phyloP scores from a whole-genome alignment of 352 stramenopile species.

The Bremia lactucae region DNA sequence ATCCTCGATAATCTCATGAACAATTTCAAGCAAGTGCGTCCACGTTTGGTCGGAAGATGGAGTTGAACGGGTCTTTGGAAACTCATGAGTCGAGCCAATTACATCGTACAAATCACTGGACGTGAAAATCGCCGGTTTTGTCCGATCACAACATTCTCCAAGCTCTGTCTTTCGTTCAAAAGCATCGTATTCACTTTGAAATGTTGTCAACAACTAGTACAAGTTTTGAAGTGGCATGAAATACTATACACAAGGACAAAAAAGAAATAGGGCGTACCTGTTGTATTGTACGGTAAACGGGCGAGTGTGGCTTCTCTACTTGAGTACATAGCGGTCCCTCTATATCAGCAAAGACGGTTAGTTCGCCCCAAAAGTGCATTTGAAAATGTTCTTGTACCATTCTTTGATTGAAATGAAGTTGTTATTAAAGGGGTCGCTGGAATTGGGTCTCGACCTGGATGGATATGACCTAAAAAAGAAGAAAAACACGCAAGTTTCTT shows the following conservation, averaged over 20 bases:
- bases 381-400: too few species aligned
- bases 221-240: not conserved
- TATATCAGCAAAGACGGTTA: slow-evolving; percentile 11
- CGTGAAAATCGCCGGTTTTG: slow-evolving; percentile 31
- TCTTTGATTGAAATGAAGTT: slow-evolving; percentile 17
- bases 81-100: slow-evolving; percentile 50
- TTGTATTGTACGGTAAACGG: slow-evolving; percentile 47
- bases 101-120: slow-evolving; percentile 69
- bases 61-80: slow-evolving; percentile 3
- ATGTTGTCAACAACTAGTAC: slow-evolving; percentile 27
- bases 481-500: too few species aligned
- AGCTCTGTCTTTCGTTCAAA: slow-evolving; percentile 39
- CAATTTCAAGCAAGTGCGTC: slow-evolving; percentile 37
- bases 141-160: slow-evolving; percentile 24
- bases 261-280: slow-evolving; percentile 17
- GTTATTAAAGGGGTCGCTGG: slow-evolving; percentile 8
- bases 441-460: slow-evolving; percentile 34
- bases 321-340: slow-evolving; percentile 39
- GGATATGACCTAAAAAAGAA: slow-evolving; percentile 53
- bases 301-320: slow-evolving; percentile 40
- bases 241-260: not conserved
- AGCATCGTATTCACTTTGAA: slow-evolving; percentile 48
- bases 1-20: slow-evolving; percentile 61
- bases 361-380: too few species aligned
- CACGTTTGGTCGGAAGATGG: slow-evolving; percentile 13